Percentiles rank a stretch among this genome's conserved stretches.
Evolutionary conservation across 192 early-diverging fungal species (phyloP).

Genomic region (Phycomyces nitens): DNA sequence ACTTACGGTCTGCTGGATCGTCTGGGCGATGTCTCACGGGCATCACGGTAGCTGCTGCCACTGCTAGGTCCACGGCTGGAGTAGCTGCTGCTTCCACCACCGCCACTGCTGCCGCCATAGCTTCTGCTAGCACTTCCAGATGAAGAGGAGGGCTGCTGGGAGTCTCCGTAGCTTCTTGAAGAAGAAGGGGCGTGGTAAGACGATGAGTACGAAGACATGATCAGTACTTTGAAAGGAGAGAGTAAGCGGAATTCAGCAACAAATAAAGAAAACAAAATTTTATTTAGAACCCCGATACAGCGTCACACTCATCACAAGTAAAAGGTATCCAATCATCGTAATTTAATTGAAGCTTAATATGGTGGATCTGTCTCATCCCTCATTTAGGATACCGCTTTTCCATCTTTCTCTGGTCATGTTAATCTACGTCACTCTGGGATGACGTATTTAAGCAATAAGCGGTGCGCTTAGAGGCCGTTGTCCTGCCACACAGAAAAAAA

Average conservation of each 20-base stretch:
- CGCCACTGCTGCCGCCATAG: conserved; percentile 1
- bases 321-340: background rate
- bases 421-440: no score
- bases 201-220: conserved; percentile 23
- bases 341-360: no score
- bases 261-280: conserved; percentile 6
- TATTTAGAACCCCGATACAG: background rate
- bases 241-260: background rate
- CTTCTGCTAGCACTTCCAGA: background rate
- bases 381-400: no score
- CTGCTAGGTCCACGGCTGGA: background rate
- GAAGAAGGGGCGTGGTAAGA: conserved; percentile 18
- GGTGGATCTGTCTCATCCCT: no score
- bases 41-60: conserved; percentile 21
- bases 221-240: conserved; percentile 4
- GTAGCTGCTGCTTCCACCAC: conserved; percentile 8
- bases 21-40: conserved; percentile 20
- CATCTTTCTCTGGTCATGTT: no score
- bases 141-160: background rate
- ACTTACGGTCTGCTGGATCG: conserved; percentile 29
- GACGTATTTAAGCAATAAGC: no score
- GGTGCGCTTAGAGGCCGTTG: no score
- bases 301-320: background rate
- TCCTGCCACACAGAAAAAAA: no score
- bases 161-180: background rate